Base-by-base conservation (phyloP, 257 asterid genomes). In the Jacaranda mimosifolia region DNA sequence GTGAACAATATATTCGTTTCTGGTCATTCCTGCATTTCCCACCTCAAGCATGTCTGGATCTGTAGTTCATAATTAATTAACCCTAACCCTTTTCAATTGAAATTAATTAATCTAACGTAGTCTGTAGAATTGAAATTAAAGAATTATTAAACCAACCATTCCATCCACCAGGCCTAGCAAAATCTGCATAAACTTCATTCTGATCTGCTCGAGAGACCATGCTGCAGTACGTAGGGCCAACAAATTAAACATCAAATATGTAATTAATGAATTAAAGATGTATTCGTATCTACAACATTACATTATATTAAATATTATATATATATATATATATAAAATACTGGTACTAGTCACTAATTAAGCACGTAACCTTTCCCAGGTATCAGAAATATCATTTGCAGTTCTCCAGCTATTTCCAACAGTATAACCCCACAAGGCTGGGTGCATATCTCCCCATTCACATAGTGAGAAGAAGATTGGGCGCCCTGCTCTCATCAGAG, bases 31-130 rank as follows among this genome's bases (percentile, higher is more conserved):
- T 66, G 94, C 98, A 81, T 91, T 93, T 80, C 98, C 98, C 46
- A 93, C 83, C 85, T 93, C 97, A 72, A 93, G 97, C 98, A 93
- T 93, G 84, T 90, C 97, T 1, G 98, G 98, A 85, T 91, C 98
- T 93, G 81, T 52, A 14, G 3, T 17, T 18, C 42, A 18, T 17
- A 45, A 35, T 39, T 38, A 68, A 48, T 15, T 66, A 71, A 35
- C 56, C 6, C 3, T 8, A 42, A 42, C 8, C 8, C 13, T 52
- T 11, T 48, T 48, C 15, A 3, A 52, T 26, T 26, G 57, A 12
- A 52, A 18, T 4, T 52, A 3, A 17, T 52, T 18, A 4, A 52
- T 52, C 32, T 12, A 52, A 5, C 18, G 46, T 8, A 4, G 9
- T 42, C 6, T 13, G 15, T 14, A 48, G 13, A 11, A 52, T 17